A percentile compares a stretch with the other conserved stretches of the same genome.
phyloP scores from a whole-genome alignment of 2,329 filamentous ascomycete genomes.

The Xylaria digitata region DNA sequence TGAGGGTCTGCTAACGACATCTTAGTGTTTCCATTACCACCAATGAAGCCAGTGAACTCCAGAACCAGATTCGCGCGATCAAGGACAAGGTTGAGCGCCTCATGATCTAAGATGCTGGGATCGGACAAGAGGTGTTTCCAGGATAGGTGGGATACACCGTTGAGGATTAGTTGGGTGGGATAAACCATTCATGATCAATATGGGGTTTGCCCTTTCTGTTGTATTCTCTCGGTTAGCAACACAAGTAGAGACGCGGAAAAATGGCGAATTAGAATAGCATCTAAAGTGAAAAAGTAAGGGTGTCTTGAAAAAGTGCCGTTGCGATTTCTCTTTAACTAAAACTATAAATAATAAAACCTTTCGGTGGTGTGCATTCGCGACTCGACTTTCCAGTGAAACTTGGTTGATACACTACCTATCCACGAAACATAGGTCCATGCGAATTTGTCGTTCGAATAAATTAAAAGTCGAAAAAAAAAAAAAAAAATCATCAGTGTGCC shows the following conservation, averaged over 20 bases:
- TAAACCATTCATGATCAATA: background rate
- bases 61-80: constrained; percentile 85
- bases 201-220: background rate
- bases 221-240: background rate
- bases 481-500: no score
- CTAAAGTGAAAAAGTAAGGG: background rate
- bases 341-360: background rate
- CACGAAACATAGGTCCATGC: background rate
- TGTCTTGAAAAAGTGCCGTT: background rate
- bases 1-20: constrained; percentile 8
- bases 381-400: background rate
- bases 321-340: background rate
- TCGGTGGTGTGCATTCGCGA: background rate
- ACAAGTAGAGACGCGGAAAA: background rate
- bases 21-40: constrained; percentile 77
- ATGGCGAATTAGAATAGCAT: constrained; percentile 5
- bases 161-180: background rate
- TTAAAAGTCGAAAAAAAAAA: background rate
- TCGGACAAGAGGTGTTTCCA: constrained; percentile 12
- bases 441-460: background rate
- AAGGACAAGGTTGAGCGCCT: constrained; percentile 97
- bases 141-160: constrained; percentile 17
- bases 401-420: background rate
- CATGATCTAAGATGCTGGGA: constrained; percentile 75
- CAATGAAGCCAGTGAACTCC: constrained; percentile 90